A percentile compares a stretch with the other conserved stretches of the same genome.
Evolutionary conservation across 148 eudicot species (phyloP).

Genomic region (Fagopyrum homotropicum): DNA sequence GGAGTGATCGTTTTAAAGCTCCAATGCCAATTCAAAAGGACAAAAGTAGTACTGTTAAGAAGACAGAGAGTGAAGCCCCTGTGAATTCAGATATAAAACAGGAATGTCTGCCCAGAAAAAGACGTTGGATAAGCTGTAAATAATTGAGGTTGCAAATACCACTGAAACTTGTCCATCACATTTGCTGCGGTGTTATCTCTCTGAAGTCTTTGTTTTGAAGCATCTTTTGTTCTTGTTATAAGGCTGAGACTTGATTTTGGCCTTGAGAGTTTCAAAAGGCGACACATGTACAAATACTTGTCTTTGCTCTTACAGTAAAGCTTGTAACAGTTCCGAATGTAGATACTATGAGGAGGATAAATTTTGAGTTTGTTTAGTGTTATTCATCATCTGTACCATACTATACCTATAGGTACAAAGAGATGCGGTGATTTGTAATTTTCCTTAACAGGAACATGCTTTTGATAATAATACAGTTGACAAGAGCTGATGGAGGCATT

Average conservation of each 20-base stretch:
- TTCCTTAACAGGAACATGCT: too few relatives aligned
- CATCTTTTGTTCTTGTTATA: not conserved
- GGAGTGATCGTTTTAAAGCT: slow-evolving; percentile 96
- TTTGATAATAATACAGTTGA: too few relatives aligned
- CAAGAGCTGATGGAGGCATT: too few relatives aligned
- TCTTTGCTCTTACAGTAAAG: not conserved
- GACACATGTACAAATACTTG: not conserved
- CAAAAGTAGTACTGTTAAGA: slow-evolving; percentile 33
- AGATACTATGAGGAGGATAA: not conserved
- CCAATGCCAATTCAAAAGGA: slow-evolving; percentile 87
- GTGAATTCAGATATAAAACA: slow-evolving; percentile 53
- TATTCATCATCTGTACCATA: too few relatives aligned
- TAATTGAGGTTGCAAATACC: too few relatives aligned
- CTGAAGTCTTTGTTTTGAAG: not conserved
- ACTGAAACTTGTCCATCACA: not conserved
- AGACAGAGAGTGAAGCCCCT: slow-evolving; percentile 56
- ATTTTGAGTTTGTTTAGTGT: not conserved
- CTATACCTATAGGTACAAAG: not conserved
- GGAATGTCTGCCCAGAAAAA: slow-evolving; percentile 82
- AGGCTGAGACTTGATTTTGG: not conserved
- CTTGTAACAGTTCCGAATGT: not conserved
- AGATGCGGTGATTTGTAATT: not conserved
- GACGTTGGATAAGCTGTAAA: slow-evolving; percentile 55
- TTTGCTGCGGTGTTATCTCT: not conserved
- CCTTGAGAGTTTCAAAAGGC: not conserved